phyloP scores from a whole-genome alignment of 139 green algal species.

The Ulvella scutata region DNA sequence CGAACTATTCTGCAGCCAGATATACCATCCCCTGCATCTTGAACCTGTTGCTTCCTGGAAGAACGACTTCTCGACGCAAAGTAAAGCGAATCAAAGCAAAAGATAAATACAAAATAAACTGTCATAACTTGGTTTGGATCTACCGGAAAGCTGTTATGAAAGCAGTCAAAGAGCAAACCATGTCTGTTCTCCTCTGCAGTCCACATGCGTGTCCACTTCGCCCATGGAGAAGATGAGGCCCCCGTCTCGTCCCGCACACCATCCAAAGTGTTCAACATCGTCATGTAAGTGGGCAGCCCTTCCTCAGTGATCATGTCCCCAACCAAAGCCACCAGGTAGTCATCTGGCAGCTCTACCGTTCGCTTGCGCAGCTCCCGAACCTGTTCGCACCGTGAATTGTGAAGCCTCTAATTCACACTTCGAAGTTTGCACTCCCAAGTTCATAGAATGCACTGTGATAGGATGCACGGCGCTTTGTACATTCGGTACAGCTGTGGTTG shows the following conservation, averaged over 20 bases:
- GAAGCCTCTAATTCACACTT: too few relatives aligned
- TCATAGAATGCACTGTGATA: not conserved
- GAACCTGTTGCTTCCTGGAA: too few relatives aligned
- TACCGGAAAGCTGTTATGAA: too few relatives aligned
- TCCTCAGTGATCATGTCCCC: constrained; percentile 98
- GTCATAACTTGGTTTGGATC: too few relatives aligned
- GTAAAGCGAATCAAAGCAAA: too few relatives aligned
- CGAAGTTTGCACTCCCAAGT: too few relatives aligned
- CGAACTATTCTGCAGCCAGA: too few relatives aligned
- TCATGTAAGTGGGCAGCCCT: constrained; percentile 99
- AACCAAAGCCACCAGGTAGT: constrained; percentile 87
- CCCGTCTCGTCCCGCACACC: constrained; percentile 86
- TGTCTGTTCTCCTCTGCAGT: constrained; percentile 98
- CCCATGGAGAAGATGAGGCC: constrained; percentile 67
- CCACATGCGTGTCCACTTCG: constrained; percentile 70
- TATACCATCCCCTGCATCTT: too few relatives aligned
- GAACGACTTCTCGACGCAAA: too few relatives aligned
- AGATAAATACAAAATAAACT: too few relatives aligned
- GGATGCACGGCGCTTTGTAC: not conserved
- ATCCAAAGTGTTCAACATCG: constrained; percentile 99
- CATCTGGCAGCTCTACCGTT: constrained; percentile 66
- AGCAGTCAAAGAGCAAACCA: constrained; percentile 37
- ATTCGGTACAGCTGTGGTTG: too few relatives aligned
- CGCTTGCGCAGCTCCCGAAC: constrained; percentile 72
- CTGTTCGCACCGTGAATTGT: constrained; percentile 23